A percentile compares a stretch with the other conserved stretches of the same genome.
Evolutionary conservation across 139 green algal species (phyloP).

Genomic region (Monoraphidium neglectum): DNA sequence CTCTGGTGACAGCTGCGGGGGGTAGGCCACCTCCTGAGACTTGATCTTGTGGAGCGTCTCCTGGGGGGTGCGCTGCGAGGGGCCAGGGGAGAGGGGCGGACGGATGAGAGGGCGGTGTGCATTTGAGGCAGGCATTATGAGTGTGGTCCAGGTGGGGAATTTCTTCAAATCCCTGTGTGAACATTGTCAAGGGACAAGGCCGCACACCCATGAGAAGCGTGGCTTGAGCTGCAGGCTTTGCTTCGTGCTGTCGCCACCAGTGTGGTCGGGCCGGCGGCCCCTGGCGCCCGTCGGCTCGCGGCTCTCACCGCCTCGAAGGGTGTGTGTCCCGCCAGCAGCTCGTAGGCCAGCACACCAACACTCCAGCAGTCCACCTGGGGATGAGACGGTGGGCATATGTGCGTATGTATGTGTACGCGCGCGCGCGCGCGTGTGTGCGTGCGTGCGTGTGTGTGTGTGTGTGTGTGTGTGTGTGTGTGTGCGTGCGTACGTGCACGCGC

Average conservation of each 20-base stretch:
- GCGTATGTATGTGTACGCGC: no score
- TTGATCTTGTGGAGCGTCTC: constrained; percentile 53
- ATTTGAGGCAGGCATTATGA: no score
- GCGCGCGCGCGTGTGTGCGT: no score
- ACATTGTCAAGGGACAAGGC: no score
- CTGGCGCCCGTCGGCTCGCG: neutral
- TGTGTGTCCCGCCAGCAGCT: constrained; percentile 55
- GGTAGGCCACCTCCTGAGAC: constrained; percentile 46
- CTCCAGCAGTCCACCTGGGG: constrained; percentile 67
- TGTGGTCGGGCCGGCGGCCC: neutral
- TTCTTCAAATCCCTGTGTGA: no score
- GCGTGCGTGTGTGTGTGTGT: no score
- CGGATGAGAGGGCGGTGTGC: no score
- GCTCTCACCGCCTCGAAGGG: constrained; percentile 56
- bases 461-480: no score
- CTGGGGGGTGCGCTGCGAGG: constrained; percentile 36
- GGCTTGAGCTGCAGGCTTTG: neutral
- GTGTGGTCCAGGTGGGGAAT: no score
- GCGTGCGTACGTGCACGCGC: no score
- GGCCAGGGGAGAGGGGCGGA: neutral
- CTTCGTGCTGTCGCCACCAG: neutral
- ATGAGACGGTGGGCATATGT: no score
- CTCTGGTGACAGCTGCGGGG: constrained; percentile 21
- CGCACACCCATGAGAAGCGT: no score
- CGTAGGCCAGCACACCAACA: constrained; percentile 59